Evolutionary conservation across 2,329 filamentous ascomycete genomes (phyloP).

Genomic region (Aspergillus sp.): DNA sequence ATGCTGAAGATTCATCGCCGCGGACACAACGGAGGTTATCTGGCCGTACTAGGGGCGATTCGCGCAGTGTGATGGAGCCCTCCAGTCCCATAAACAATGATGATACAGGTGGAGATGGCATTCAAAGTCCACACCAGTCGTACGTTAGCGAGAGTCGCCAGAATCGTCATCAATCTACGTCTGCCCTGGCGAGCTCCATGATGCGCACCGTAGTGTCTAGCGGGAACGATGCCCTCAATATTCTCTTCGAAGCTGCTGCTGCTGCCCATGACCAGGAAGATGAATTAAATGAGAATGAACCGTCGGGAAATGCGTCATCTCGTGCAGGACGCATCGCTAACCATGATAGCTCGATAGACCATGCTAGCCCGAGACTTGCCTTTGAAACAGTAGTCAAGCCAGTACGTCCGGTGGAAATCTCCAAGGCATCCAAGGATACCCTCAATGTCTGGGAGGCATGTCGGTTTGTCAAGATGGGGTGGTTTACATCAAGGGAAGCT

Average conservation of each 20-base stretch:
- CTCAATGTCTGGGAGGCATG: constrained; percentile 46
- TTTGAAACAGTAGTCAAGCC: constrained; percentile 16
- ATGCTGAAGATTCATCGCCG: neutral
- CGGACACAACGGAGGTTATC: constrained; percentile 6
- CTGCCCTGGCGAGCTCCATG: constrained; percentile 31
- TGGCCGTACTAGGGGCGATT: constrained; percentile 2
- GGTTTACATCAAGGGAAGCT: constrained; percentile 52
- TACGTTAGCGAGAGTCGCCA: constrained; percentile 3
- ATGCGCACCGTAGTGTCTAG: constrained; percentile 47
- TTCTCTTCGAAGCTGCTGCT: constrained; percentile 48
- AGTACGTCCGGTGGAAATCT: constrained; percentile 24
- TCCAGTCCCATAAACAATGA: constrained; percentile 1
- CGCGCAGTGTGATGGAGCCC: neutral
- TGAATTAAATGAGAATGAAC: constrained; percentile 23
- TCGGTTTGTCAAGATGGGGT: constrained; percentile 53
- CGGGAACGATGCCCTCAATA: constrained; percentile 50
- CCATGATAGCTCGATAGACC: constrained; percentile 10
- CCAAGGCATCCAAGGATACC: constrained; percentile 27
- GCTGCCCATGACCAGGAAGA: constrained; percentile 36
- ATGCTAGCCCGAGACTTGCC: constrained; percentile 12
- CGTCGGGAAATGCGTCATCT: constrained; percentile 16
- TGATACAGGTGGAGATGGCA: neutral
- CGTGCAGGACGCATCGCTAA: constrained; percentile 5
- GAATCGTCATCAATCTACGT: constrained; percentile 21
- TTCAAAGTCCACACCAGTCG: constrained; percentile 2